Evolutionary conservation across 805 yeast genomes (phyloP).

Genomic region (Candida verbasci): DNA sequence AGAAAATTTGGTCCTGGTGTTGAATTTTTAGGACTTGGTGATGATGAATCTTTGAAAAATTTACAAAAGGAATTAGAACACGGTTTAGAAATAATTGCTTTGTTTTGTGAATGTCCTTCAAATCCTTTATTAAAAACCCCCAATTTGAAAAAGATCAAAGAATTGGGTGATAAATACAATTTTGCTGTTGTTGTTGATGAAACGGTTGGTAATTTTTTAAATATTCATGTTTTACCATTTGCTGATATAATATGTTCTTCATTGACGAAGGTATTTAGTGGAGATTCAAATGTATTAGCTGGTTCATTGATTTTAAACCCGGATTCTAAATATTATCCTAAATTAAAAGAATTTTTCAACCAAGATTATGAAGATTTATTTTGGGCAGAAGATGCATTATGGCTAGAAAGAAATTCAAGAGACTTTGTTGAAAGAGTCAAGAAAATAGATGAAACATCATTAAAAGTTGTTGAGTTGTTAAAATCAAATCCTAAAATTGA

Average conservation of each 20-base stretch:
- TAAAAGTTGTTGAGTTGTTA: constrained; percentile 51
- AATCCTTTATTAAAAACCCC: constrained; percentile 91
- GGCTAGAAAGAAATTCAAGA: constrained; percentile 87
- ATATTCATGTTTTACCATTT: constrained; percentile 73
- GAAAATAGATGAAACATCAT: constrained; percentile 54
- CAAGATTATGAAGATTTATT: constrained; percentile 62
- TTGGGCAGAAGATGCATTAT: constrained; percentile 94
- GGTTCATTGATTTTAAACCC: constrained; percentile 84
- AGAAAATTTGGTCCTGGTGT: constrained; percentile 91
- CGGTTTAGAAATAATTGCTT: constrained; percentile 54
- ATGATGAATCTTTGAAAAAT: constrained; percentile 60
- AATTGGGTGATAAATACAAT: constrained; percentile 61
- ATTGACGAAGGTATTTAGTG: constrained; percentile 87
- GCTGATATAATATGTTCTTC: constrained; percentile 88
- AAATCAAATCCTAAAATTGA: constrained; percentile 50
- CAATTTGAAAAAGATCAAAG: constrained; percentile 58
- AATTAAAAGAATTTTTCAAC: constrained; percentile 47
- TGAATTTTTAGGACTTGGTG: constrained; percentile 81
- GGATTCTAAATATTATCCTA: constrained; percentile 43
- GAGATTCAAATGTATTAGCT: constrained; percentile 94
- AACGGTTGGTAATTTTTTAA: constrained; percentile 87
- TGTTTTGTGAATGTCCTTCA: constrained; percentile 92
- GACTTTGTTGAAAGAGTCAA: constrained; percentile 69
- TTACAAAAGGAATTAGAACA: constrained; percentile 55
- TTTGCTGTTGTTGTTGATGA: constrained; percentile 89